phyloP scores from a whole-genome alignment of 371 early-diverging fungal genomes.

The Mortierella sp. region DNA sequence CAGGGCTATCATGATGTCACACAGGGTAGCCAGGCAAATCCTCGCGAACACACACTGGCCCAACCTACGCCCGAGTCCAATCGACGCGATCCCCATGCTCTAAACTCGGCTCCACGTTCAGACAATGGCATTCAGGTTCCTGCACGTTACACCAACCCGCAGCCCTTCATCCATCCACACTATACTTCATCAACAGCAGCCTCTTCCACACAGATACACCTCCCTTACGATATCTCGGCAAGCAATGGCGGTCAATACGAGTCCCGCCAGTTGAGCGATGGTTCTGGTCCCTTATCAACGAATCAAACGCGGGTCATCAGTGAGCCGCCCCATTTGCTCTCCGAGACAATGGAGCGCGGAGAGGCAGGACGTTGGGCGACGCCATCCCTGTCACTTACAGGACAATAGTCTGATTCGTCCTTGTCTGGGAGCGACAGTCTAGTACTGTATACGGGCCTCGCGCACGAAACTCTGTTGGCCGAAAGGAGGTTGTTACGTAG shows the following conservation, averaged over 20 bases:
- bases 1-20: slow-evolving; percentile 12
- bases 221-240: slow-evolving; percentile 16
- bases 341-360: slow-evolving; percentile 30
- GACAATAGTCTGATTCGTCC: background rate
- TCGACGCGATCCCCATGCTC: slow-evolving; percentile 5
- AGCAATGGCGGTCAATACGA: slow-evolving; percentile 1
- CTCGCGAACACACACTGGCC: too few species aligned
- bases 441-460: background rate
- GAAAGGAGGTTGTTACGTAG: slow-evolving; percentile 49
- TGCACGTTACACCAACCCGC: slow-evolving; percentile 28
- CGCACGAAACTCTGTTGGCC: slow-evolving; percentile 15
- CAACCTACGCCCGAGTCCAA: background rate
- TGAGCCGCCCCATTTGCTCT: slow-evolving; percentile 7
- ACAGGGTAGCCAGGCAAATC: too few species aligned
- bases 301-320: background rate
- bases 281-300: background rate
- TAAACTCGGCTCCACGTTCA: background rate
- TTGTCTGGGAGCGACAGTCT: background rate
- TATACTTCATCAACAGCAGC: slow-evolving; percentile 5
- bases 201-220: slow-evolving; percentile 4
- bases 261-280: background rate
- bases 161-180: slow-evolving; percentile 5
- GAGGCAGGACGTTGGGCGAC: slow-evolving; percentile 27
- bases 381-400: background rate
- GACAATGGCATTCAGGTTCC: slow-evolving; percentile 32